Conservation (phyloP, 257 asterid species). For the Avicennia marina region DNA sequence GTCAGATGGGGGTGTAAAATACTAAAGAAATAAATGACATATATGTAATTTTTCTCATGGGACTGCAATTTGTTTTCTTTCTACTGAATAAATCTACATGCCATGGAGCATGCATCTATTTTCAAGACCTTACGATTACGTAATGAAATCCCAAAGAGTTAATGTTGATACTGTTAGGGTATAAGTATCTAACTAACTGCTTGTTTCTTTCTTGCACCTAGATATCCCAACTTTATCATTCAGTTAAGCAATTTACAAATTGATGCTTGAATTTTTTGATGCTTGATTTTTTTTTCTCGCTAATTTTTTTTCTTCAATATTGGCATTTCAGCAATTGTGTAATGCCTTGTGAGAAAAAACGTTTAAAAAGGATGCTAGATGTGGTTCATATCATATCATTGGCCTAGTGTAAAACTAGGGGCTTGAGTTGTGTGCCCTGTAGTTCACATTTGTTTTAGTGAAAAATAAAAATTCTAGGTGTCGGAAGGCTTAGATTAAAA, state of each 20-base stretch:
- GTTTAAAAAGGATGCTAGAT: too few species aligned
- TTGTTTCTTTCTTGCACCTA: not conserved
- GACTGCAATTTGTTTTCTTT: not conserved
- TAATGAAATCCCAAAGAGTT: not conserved
- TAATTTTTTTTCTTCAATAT: not conserved
- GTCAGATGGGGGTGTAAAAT: not conserved
- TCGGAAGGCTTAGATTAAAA: too few species aligned
- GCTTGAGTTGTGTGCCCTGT: too few species aligned
- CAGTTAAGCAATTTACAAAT: not conserved
- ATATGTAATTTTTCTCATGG: not conserved
- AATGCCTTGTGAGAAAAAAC: too few species aligned
- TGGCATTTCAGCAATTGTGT: not conserved
- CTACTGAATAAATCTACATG: not conserved
- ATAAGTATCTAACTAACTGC: not conserved
- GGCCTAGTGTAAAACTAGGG: too few species aligned
- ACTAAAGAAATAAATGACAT: not conserved
- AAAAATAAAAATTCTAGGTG: too few species aligned
- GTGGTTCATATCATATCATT: too few species aligned
- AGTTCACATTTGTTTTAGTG: not conserved
- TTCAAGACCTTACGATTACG: not conserved
- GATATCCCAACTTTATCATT: not conserved
- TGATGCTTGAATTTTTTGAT: not conserved
- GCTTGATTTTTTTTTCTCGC: too few species aligned
- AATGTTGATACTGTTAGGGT: not conserved
- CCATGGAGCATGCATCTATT: not conserved